Base-by-base conservation (phyloP, 345 rosid species). In the Arabidopsis suecica region DNA sequence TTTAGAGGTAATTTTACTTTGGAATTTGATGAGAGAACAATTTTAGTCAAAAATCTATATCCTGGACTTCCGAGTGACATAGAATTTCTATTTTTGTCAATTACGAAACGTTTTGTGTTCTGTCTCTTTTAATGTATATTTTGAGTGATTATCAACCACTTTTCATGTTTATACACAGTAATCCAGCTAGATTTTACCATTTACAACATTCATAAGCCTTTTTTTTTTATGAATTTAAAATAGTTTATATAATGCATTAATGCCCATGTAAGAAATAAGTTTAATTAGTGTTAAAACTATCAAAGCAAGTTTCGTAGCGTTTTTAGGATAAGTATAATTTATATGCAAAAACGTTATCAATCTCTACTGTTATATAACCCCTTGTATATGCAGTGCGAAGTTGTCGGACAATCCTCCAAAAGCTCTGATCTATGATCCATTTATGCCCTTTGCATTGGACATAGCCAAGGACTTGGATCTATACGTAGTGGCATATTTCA, bases 371-470 rank as follows among this genome's bases (percentile, higher is more conserved):
- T 20, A 56, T 34, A 5, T 34, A 9, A 2, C 6, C 20, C 3
- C 20, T 45, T 45, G 50, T 45, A n/a, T n/a, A 45, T 37, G 49
- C 57, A 62, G 80, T 36, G 73, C 71, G 59, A 70, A 56, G 58
- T 60, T 63, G 44, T 67, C 79, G 30, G 56, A 36, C 6, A 62
- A 34, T 44, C 82, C 79, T 34, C 74, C 85, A 0, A 82, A 65
- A 40, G 67, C 76, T 67, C 42, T 88, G 11, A 79, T 85, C 11
- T 84, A 88, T 64, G 88, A 88, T 62, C 77, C 88, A 12, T 20
- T 75, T 25, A 22, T 84, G 81, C 70, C 85, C 3, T 84, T 86
- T 86, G 84, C 68, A 65, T 65, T 83, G 69, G 83, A 84, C 49
- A 75, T 79, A 57, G 79, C 79, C 50, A 74, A 63, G 61, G 75